These are phyloP conservation scores for Schwanniomyces etchellsii DNA, from an alignment of 1,139 yeast genomes.

Conservation along the genomic window DNA sequence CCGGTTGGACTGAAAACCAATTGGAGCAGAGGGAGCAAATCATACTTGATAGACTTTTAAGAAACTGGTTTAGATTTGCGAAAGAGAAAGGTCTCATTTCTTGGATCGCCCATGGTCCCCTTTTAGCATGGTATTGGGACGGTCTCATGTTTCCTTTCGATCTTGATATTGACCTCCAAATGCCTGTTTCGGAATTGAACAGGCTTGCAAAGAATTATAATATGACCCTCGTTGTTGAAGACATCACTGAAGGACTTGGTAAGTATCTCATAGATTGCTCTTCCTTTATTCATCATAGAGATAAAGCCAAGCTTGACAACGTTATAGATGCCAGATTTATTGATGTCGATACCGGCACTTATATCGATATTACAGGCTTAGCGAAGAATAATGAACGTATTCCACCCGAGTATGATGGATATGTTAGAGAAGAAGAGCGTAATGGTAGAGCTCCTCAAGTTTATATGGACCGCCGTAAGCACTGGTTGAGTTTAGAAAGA, in stretches of 20 bases:
- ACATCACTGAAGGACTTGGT: constrained; percentile 21
- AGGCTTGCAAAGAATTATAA: constrained; percentile 34
- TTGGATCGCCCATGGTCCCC: constrained; percentile 26
- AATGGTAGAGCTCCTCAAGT: constrained; percentile 14
- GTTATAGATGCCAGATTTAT: constrained; percentile 23
- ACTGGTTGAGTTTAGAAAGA: constrained; percentile 34
- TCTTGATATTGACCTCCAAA: constrained; percentile 46
- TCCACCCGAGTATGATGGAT: constrained; percentile 14
- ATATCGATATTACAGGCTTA: constrained; percentile 21
- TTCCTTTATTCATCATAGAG: constrained; percentile 19
- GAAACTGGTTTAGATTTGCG: constrained; percentile 19
- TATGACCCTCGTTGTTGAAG: constrained; percentile 37
- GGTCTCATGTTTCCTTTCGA: constrained; percentile 53
- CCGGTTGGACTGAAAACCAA: constrained; percentile 23
- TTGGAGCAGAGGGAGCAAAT: constrained; percentile 18
- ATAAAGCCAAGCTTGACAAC: constrained; percentile 13
- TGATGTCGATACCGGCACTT: constrained; percentile 23
- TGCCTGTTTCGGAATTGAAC: constrained; percentile 30
- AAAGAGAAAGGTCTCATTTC: constrained; percentile 25
- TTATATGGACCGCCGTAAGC: constrained; percentile 45
- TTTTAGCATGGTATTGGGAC: constrained; percentile 36
- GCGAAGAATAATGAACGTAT: constrained; percentile 9
- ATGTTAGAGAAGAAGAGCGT: constrained; percentile 8
- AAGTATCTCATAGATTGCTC: constrained; percentile 21
- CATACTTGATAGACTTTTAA: constrained; percentile 19